These are phyloP conservation scores for Cyberlindnera samutprakarnensis DNA, from an alignment of 805 yeast species.

Conservation along the genomic window DNA sequence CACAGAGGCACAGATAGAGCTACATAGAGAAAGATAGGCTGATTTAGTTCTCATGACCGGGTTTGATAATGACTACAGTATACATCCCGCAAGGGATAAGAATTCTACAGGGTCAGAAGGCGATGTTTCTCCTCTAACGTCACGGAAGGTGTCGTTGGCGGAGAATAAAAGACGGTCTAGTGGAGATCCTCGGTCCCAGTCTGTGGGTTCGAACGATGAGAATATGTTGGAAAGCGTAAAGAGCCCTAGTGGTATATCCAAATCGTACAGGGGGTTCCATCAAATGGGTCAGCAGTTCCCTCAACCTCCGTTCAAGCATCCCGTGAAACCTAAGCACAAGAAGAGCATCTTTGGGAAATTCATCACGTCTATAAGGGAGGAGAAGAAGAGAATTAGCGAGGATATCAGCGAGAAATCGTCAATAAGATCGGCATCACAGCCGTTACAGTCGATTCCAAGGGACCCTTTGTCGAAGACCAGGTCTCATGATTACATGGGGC, in stretches of 20 bases:
- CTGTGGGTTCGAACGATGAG: too few relatives aligned
- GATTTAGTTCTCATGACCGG: too few relatives aligned
- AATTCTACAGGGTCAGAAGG: conserved; percentile 14
- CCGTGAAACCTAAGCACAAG: conserved; percentile 35
- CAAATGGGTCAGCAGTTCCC: conserved; percentile 21
- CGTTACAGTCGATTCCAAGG: conserved; percentile 7
- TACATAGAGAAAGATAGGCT: too few relatives aligned
- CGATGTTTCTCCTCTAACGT: conserved; percentile 13
- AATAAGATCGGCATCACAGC: conserved; percentile 1
- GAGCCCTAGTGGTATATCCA: too few relatives aligned
- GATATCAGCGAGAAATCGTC: neutral
- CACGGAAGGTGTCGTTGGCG: conserved; percentile 19
- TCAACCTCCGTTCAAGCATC: conserved; percentile 41
- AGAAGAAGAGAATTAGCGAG: conserved; percentile 5
- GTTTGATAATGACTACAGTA: conserved; percentile 9
- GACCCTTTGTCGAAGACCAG: neutral
- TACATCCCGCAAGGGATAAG: conserved; percentile 7
- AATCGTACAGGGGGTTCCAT: conserved; percentile 26
- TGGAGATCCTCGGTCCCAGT: too few relatives aligned
- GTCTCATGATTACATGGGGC: neutral
- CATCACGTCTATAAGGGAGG: conserved; percentile 20
- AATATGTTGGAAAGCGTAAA: too few relatives aligned
- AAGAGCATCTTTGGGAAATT: conserved; percentile 22
- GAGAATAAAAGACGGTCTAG: too few relatives aligned
- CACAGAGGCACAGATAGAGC: too few relatives aligned